Evolutionary conservation across 345 rosid genomes (phyloP), one percentile per base, ranked within the genome.

Genomic region (Aethionema arabicum): DNA sequence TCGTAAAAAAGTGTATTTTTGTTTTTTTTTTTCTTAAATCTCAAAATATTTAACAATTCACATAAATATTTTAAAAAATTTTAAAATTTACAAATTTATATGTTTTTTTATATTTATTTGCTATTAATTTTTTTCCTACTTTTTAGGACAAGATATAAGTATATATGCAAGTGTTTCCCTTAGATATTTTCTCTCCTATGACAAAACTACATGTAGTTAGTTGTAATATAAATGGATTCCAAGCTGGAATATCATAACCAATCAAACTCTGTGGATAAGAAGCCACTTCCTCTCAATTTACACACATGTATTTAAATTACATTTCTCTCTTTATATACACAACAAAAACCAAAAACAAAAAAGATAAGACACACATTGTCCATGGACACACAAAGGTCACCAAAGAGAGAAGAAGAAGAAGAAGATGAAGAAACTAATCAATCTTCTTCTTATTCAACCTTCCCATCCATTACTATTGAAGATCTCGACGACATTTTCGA

Each of bases 221-320:
- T 59, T 63, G 56, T 50, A 61, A 70, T 63, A 63, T 46, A 43
- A 43, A 27, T 16, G n/a, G 36, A 32, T 59, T 59, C 75, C 75
- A 59, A 52, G 76, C 62, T 52, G 76, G 76, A 65, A 32, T 46
- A 44, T 47, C 32, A 29, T 3, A 72, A 40, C 76, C 76, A 72
- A 65, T 72, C 71, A 71, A 37, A 65, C 75, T 72, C 59, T 72
- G 52, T 66, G 51, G 71, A 72, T 72, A 72, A 72, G 76, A 65
- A 52, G 44, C 76, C 66, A 65, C 71, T 35, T 72, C 61, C 56
- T 46, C 13, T 52, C 75, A 58, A 8, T 58, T 52, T 9, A 44
- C 41, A 15, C 42, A 21, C 3, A 41, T 59, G 3, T 43, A 21
- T n/a, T n/a, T 36, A 49, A 35, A 33, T 33, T 12, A 16, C 42